Conservation (phyloP, 2,329 filamentous ascomycete species). For the Phoma sp. region DNA sequence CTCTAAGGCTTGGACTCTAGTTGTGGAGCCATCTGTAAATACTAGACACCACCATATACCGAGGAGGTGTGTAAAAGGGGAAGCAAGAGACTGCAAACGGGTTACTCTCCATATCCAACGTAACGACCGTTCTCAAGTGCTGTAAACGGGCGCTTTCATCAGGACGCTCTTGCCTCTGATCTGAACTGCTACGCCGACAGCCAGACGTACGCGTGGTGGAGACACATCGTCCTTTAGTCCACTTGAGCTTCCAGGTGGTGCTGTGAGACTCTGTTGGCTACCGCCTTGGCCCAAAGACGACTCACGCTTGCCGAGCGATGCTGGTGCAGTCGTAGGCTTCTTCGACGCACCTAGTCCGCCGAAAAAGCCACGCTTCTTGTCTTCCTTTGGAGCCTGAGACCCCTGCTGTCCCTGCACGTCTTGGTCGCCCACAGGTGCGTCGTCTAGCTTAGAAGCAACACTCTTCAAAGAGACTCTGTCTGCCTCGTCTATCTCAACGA, state of each 20-base stretch:
- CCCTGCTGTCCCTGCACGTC: constrained; percentile 42
- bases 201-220: constrained; percentile 55
- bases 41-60: constrained; percentile 8
- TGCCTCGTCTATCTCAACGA: constrained; percentile 50
- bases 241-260: constrained; percentile 50
- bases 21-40: constrained; percentile 15
- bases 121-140: constrained; percentile 33
- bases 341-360: constrained; percentile 51
- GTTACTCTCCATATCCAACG: background rate
- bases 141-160: constrained; percentile 58
- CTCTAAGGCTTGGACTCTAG: constrained; percentile 14
- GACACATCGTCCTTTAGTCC: constrained; percentile 49
- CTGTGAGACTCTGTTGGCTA: constrained; percentile 44
- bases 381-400: constrained; percentile 34
- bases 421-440: constrained; percentile 39
- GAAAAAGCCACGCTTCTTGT: constrained; percentile 53
- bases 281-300: constrained; percentile 47
- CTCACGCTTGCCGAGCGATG: constrained; percentile 49
- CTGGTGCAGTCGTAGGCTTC: constrained; percentile 39
- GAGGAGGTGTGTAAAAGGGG: constrained; percentile 6
- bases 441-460: constrained; percentile 41
- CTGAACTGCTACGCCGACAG: constrained; percentile 55
- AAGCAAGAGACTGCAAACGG: background rate
- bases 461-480: constrained; percentile 49
- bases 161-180: constrained; percentile 57